Evolutionary conservation across 495 filamentous ascomycete genomes (phyloP).

Genomic region (Bacidia rubella): DNA sequence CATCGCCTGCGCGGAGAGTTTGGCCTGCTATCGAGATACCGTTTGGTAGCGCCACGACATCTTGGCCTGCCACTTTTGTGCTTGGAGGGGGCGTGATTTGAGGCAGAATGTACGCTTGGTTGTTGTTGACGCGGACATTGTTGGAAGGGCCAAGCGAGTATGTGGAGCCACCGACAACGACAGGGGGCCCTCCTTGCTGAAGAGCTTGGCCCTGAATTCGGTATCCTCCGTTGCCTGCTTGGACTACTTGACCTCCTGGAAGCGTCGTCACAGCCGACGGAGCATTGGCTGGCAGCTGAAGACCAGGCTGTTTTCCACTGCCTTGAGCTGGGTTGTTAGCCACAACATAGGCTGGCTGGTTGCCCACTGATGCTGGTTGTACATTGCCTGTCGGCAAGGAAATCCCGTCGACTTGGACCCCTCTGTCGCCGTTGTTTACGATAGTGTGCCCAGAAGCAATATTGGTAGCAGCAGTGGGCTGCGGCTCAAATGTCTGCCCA

Average conservation of each 20-base stretch:
- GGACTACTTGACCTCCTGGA: not conserved
- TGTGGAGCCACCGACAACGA: constrained; percentile 1
- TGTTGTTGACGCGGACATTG: not conserved
- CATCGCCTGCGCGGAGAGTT: not conserved
- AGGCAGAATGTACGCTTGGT: not conserved
- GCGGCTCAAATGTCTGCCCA: not conserved
- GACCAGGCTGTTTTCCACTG: not conserved
- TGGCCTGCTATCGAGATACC: not conserved
- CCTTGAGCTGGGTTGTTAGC: not conserved
- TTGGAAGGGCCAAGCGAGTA: not conserved
- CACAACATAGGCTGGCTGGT: not conserved
- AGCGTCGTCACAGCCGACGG: not conserved
- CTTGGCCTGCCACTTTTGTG: not conserved
- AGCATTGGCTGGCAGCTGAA: not conserved
- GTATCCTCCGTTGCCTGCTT: not conserved
- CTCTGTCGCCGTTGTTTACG: not conserved
- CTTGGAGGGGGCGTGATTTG: not conserved
- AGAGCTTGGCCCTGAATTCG: not conserved
- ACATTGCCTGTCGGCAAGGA: not conserved
- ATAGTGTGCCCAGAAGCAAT: not conserved
- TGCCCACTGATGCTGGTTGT: not conserved
- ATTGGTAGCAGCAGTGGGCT: not conserved
- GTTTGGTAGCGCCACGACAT: not conserved
- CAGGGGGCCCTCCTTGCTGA: not conserved
- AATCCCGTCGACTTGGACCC: not conserved